Percentiles rank a stretch among this genome's conserved stretches.
phyloP scores from a whole-genome alignment of 768 basidiomycete genomes.

The Hebeloma cylindrosporum region DNA sequence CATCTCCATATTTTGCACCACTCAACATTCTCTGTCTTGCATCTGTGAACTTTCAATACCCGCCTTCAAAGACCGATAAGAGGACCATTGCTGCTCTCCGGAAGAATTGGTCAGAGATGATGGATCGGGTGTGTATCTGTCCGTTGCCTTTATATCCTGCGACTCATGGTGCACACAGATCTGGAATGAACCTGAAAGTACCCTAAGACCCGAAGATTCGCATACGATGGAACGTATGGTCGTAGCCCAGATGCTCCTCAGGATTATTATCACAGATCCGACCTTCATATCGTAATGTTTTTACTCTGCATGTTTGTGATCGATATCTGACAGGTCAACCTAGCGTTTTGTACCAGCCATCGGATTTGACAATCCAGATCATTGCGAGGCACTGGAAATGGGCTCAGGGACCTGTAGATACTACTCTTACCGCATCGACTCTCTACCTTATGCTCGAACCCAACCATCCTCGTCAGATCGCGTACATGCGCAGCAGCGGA shows the following conservation, averaged over 20 bases:
- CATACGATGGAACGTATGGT: constrained; percentile 6
- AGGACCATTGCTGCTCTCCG: constrained; percentile 4
- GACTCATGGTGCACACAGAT: neutral
- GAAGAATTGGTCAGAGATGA: constrained; percentile 7
- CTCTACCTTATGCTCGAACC: constrained; percentile 3
- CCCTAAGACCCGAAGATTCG: constrained; percentile 6
- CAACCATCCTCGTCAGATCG: neutral
- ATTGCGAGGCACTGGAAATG: constrained; percentile 10
- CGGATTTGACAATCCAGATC: constrained; percentile 6
- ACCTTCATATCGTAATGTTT: constrained; percentile 4
- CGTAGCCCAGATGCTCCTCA: constrained; percentile 1
- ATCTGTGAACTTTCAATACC: neutral
- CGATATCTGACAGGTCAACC: neutral
- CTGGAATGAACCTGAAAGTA: constrained; percentile 6
- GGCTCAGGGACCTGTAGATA: constrained; percentile 1
- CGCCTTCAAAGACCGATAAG: constrained; percentile 7
- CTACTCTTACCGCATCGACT: neutral
- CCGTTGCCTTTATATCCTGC: neutral
- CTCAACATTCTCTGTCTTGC: constrained; percentile 5
- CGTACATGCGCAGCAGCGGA: neutral
- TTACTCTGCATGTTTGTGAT: neutral
- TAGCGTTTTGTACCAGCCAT: constrained; percentile 1
- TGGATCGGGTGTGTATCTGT: neutral
- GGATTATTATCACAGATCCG: constrained; percentile 5
- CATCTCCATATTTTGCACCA: constrained; percentile 4